Base-by-base conservation (phyloP, 768 basidiomycete genomes). In the Termitomyces sp. region DNA sequence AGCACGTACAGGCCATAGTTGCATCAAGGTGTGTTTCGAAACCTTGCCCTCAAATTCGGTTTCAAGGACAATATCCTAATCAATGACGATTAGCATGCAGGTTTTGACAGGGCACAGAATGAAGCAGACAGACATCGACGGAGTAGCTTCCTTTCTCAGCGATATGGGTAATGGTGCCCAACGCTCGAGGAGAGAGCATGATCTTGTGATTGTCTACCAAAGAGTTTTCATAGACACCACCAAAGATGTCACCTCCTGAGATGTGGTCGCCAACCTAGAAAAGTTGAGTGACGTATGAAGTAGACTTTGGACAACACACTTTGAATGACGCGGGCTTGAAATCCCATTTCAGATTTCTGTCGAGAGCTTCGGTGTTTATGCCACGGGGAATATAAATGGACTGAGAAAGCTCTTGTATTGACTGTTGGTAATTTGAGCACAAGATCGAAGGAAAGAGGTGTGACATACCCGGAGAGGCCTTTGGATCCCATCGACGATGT, bases 381-480 rank as follows among this genome's bases (percentile, higher is more conserved):
- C 97, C 97, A 66, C 94, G 90, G 62, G 97, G 97, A 61, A 99
- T 98, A 74, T 99, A 99, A 68, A 99, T 99, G n/a, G 94, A 97
- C 66, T 98, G 90, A 46, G 97, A 98, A 42, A 92, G 81, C 68
- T 97, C 92, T 84, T 94, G 94, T 64, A 99, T 99, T 36, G 90
- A 85, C 87, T 83, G 68, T 39, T 58, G 45, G 52, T 55, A 55
- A 64, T 51, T 55, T 59, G 56, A 49, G 62, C 54, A 24, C 46
- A 53, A 53, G 33, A 50, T 46, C n/a, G 28, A 37, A 26, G 20
- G 28, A 58, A 22, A 45, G 41, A 45, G 46, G 34, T 58, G 37
- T 51, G 44, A 71, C 90, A 62, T 69, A 93, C 92, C 66, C 92
- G 83, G 39, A 94, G 77, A 58, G 94, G 94, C 68, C 94, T 85